Conservation (phyloP, 1,139 yeast genomes). For the Yarrowia galli region DNA sequence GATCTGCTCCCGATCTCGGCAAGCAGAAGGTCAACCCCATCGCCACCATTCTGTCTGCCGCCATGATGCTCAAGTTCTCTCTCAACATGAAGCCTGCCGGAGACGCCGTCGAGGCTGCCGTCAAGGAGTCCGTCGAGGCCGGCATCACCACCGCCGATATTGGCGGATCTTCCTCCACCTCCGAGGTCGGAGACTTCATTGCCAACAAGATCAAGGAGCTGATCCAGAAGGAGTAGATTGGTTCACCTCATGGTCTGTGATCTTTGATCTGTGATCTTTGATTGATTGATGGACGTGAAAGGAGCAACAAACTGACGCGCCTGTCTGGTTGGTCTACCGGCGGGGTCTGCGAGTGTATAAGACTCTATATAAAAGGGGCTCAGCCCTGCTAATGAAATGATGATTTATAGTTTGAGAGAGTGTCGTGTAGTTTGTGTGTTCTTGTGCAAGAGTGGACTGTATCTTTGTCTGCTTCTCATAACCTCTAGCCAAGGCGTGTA, state of each 20-base stretch:
- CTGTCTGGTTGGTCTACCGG: constrained; percentile 20
- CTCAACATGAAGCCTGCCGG: constrained; percentile 85
- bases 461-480: too few relatives aligned
- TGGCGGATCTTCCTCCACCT: constrained; percentile 78
- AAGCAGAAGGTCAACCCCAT: constrained; percentile 90
- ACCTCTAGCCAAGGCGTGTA: too few relatives aligned
- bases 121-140: constrained; percentile 75
- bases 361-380: constrained; percentile 26
- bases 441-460: background rate
- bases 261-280: too few relatives aligned
- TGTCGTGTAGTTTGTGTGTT: background rate
- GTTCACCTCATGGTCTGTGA: background rate
- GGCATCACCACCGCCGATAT: constrained; percentile 93
- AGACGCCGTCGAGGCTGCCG: constrained; percentile 88
- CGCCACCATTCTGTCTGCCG: constrained; percentile 93
- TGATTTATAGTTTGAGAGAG: background rate
- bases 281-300: background rate
- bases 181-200: constrained; percentile 93
- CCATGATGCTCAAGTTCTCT: constrained; percentile 95
- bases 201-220: constrained; percentile 73
- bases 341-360: constrained; percentile 17
- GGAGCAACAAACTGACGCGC: constrained; percentile 12
- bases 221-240: constrained; percentile 48
- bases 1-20: constrained; percentile 95
- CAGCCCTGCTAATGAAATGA: constrained; percentile 28